These are phyloP conservation scores for Saccharomycopsis malanga DNA, from an alignment of 805 yeast genomes.

Conservation along the genomic window DNA sequence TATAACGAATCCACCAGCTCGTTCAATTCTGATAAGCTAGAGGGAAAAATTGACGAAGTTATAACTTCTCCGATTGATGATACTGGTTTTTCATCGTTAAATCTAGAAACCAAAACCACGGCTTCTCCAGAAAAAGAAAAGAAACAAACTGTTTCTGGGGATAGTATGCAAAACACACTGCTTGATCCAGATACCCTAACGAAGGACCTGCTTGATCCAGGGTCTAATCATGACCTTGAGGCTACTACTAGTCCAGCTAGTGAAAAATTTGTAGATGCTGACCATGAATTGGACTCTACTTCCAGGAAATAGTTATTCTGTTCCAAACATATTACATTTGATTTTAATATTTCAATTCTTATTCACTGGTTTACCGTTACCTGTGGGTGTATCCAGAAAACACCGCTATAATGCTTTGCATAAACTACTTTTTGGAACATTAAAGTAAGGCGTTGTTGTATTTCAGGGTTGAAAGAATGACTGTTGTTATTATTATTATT, in stretches of 20 bases:
- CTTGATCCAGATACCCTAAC: not conserved
- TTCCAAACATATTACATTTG: no score
- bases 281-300: no score
- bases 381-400: no score
- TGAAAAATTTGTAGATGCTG: slow-evolving; percentile 2
- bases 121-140: not conserved
- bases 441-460: no score
- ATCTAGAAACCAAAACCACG: not conserved
- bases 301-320: no score
- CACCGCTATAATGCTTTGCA: no score
- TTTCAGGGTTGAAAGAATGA: no score
- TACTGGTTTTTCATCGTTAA: not conserved
- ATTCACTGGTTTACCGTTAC: no score
- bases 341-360: no score
- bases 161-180: not conserved
- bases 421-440: no score
- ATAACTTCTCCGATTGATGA: slow-evolving; percentile 2
- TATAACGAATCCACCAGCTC: slow-evolving; percentile 11
- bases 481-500: no score
- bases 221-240: not conserved
- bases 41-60: slow-evolving; percentile 16
- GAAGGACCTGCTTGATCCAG: no score
- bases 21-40: slow-evolving; percentile 13
- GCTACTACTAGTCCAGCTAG: not conserved
- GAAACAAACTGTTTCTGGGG: not conserved